Percentiles rank a stretch among this genome's conserved stretches.
These are phyloP conservation scores for Gracilaria gracilis DNA, from an alignment of 23 red algal species.

Conservation along the genomic window DNA sequence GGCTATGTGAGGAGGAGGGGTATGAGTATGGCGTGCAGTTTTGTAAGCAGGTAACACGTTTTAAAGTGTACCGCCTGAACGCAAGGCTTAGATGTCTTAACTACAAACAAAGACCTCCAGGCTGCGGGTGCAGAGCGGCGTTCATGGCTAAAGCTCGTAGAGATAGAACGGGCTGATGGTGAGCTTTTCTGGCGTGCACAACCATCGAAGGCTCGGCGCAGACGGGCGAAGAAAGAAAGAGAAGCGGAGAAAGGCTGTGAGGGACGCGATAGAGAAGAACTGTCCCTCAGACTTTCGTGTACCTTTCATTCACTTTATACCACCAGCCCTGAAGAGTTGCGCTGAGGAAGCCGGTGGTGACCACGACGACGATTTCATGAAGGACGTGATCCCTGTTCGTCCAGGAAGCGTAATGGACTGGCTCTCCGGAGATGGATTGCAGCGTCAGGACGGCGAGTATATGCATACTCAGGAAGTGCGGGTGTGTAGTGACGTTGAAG, in stretches of 20 bases:
- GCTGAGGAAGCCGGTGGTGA: background rate
- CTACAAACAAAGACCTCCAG: background rate
- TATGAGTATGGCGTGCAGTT: background rate
- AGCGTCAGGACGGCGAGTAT: too few species aligned
- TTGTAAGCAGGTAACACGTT: background rate
- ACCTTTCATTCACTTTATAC: background rate
- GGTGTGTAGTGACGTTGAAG: too few species aligned
- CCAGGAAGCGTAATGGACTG: background rate
- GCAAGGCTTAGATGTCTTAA: background rate
- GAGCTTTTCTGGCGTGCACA: background rate
- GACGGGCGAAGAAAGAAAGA: background rate
- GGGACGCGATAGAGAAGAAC: background rate
- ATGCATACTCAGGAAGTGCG: too few species aligned
- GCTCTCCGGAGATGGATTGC: too few species aligned
- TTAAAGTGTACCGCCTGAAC: background rate
- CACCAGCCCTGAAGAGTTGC: background rate
- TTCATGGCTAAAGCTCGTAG: background rate
- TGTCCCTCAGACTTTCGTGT: background rate
- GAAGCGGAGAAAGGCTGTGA: too few species aligned
- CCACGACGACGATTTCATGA: background rate
- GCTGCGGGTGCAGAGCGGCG: background rate
- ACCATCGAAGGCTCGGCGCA: background rate
- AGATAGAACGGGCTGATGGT: background rate
- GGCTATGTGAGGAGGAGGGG: background rate
- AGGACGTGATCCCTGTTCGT: background rate